A percentile compares a stretch with the other conserved stretches of the same genome.
phyloP scores from a whole-genome alignment of 176 grass and related monocot genomes.

The Rhipidocladum racemiflorum region DNA sequence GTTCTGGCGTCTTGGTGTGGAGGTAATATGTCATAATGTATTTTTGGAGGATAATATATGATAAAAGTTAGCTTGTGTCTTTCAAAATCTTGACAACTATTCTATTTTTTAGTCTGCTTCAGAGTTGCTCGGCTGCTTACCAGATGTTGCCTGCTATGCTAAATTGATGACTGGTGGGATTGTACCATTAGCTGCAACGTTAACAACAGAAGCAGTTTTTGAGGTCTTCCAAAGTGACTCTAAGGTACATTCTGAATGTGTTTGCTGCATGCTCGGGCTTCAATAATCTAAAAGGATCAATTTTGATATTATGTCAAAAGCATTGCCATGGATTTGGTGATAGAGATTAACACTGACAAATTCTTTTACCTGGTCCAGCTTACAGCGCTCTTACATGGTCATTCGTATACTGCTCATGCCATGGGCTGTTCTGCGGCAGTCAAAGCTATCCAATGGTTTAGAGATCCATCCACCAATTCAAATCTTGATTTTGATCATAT shows the following conservation, averaged over 20 bases:
- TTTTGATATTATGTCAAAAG: conserved; percentile 9
- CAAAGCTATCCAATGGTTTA: conserved; percentile 91
- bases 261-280: conserved; percentile 2
- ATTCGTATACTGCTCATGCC: conserved; percentile 92
- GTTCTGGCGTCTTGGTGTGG: conserved; percentile 84
- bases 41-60: not conserved
- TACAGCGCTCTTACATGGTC: conserved; percentile 86
- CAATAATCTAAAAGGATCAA: not conserved
- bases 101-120: conserved; percentile 62
- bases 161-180: conserved; percentile 92
- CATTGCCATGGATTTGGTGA: not conserved
- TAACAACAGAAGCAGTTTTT: conserved; percentile 82
- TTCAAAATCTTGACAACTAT: conserved; percentile 17
- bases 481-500: conserved; percentile 63
- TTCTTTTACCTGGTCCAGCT: conserved; percentile 47
- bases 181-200: conserved; percentile 74
- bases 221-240: conserved; percentile 80
- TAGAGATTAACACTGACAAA: not conserved
- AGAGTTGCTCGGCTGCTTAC: conserved; percentile 76
- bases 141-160: conserved; percentile 89
- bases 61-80: not conserved
- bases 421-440: conserved; percentile 74
- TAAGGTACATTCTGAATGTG: conserved; percentile 49
- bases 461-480: conserved; percentile 59
- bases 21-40: conserved; percentile 43